Conservation (phyloP, 2,329 filamentous ascomycete species). For the Stachybotrys chartarum region DNA sequence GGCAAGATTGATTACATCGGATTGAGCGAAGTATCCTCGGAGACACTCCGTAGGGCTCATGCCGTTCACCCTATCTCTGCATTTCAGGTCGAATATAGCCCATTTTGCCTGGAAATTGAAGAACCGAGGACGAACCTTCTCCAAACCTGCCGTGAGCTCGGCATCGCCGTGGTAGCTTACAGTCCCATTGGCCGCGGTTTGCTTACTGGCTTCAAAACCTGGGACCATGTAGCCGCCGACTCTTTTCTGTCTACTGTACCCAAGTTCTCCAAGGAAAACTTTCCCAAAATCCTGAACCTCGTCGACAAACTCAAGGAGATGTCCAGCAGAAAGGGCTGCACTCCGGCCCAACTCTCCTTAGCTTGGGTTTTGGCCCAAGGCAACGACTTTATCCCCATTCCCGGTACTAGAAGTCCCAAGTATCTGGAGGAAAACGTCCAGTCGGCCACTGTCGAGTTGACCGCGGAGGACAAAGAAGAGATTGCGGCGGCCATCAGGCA, state of each 20-base stretch:
- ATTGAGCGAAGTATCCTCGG: constrained; percentile 35
- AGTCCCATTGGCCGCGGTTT: constrained; percentile 27
- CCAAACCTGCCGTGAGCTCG: constrained; percentile 45
- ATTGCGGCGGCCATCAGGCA: no score
- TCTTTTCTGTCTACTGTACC: neutral
- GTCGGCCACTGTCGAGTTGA: constrained; percentile 18
- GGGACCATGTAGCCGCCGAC: constrained; percentile 32
- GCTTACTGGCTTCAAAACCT: constrained; percentile 5
- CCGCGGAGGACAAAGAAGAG: constrained; percentile 19
- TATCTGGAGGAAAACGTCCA: constrained; percentile 34
- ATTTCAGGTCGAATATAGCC: constrained; percentile 44
- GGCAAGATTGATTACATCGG: constrained; percentile 48
- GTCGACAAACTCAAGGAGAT: constrained; percentile 16
- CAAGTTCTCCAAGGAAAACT: neutral
- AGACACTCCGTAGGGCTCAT: constrained; percentile 38
- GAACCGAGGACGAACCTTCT: constrained; percentile 36
- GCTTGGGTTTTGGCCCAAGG: constrained; percentile 55
- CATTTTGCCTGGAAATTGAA: constrained; percentile 51
- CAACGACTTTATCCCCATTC: constrained; percentile 48
- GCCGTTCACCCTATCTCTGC: constrained; percentile 38
- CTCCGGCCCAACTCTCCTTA: constrained; percentile 47
- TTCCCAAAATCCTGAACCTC: constrained; percentile 32
- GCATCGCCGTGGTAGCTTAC: constrained; percentile 46
- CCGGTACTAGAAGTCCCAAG: constrained; percentile 30
- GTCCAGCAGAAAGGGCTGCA: constrained; percentile 44